A percentile compares a stretch with the other conserved stretches of the same genome.
Evolutionary conservation across 148 eudicot species (phyloP).

Genomic region (Spergularia bocconei): DNA sequence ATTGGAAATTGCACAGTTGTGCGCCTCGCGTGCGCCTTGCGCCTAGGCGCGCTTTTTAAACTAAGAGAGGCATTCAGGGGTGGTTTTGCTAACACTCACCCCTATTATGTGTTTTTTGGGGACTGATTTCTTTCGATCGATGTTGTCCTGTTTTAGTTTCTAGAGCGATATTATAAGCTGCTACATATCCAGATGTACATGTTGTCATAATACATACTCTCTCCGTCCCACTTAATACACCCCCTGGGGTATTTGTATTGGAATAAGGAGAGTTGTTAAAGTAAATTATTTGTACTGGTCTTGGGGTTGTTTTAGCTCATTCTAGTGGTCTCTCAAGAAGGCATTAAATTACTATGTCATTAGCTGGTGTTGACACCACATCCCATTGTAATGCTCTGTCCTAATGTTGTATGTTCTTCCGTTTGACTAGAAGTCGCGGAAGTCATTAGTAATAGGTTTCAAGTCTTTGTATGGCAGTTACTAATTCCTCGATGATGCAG

Average conservation of each 20-base stretch:
- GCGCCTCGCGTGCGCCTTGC: no score
- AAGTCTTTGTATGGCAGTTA: neutral
- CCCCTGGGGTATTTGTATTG: no score
- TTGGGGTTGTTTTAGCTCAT: neutral
- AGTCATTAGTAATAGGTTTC: neutral
- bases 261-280: no score
- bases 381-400: neutral
- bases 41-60: no score
- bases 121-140: neutral
- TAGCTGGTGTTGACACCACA: neutral
- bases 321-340: neutral
- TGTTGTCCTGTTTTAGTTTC: neutral
- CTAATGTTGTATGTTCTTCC: no score
- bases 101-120: neutral
- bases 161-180: neutral
- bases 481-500: neutral
- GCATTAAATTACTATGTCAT: conserved; percentile 1
- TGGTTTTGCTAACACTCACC: neutral
- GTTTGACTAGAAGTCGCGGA: neutral
- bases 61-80: neutral
- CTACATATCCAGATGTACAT: neutral
- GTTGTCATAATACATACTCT: neutral
- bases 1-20: no score
- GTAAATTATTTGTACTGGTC: neutral
- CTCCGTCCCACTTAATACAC: no score